Base-by-base conservation (phyloP, 2,329 filamentous ascomycete species). In the Aureobasidium sp. region DNA sequence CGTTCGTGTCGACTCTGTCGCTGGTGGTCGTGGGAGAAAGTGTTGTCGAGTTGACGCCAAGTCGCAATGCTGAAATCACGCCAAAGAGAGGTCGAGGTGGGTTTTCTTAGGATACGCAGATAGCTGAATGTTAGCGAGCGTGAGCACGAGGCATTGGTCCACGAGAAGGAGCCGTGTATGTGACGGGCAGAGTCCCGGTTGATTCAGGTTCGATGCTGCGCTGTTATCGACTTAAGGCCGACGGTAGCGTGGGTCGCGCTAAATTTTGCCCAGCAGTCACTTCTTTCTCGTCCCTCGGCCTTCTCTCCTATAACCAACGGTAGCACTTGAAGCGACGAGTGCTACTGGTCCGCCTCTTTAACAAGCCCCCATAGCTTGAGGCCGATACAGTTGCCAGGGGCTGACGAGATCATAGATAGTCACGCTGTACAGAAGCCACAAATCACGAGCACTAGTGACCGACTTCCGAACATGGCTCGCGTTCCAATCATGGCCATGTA, bases 61-160 rank as follows among this genome's bases (percentile, higher is more conserved):
- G 57, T 60, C 55, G 55, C 44, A 59, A 59, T 39, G 41, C 41
- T 20, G 27, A 36, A n/a, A 31, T 15, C 29, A 48, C n/a, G 55
- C 9, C 44, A 22, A n/a, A 11, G 22, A 17, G 27, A 22, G 17
- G 39, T 45, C 39, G 37, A 45, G 53, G 3, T 20, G 41, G n/a
- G 25, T 7, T 17, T 45, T 25, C 22, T 48, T 36, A 34, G 29
- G 57, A 37, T 36, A 51, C 9, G 45, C 15, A 34, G 22, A 42
- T 5, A n/a, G 25, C 47, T 49, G 45, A 11, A 5, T 31, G 20
- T 15, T 60, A 60, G 45, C 57, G 57, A 60, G 45, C 45, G 45
- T 60, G 27, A 42, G 44, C 45, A 45, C 39, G 42, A 60, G 57
- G 45, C 57, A 60, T 60, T 60, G 57, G 57, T 27, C 57, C 55